Base-by-base conservation (phyloP, 768 basidiomycete species). In the Suillus luteus region DNA sequence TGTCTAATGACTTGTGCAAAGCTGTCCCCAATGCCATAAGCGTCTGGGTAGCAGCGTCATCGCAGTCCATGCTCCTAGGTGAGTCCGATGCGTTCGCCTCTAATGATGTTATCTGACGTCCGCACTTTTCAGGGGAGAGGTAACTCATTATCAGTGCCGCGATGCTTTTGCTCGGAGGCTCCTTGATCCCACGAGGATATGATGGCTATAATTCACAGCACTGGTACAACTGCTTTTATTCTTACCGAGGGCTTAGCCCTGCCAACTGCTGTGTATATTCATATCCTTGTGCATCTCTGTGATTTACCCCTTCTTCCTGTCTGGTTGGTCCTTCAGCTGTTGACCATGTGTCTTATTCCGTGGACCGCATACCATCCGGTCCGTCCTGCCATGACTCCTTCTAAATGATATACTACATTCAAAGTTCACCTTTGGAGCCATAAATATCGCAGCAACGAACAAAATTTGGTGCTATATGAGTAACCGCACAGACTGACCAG, bases 1-100 rank as follows among this genome's bases (percentile, higher is more conserved):
- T 49, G 17, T 38, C 55, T 58, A 44, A 55, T 19, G 61, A 55
- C 22, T 65, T 24, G 55, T 46, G 49, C 65, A 17, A 67, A 96
- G 95, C 76, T 99, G 96, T 69, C 96, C 96, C 1, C 92, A 96
- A 73, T 98, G 96, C 71, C 92, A 95, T 72, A 98, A 99, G 70
- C 86, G 96, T 17, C 79, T 99, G 27, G 96, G 96, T 6, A 90
- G 88, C 67, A 95, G 93, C 65, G 95, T 96, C 40, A 96, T 99
- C 68, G 94, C 95, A 0, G 92, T 96, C 2, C 96, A 98, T 80
- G 81, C 89, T 9, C 96, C 96, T 46, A 83, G 86, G 93, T 92
- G 69, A 72, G 88, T 59, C 66, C 10, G 5, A 31, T 31, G 3
- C 27, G 31, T 31, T 8, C 0, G 9, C 37, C 37, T 4, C 7